phyloP scores from a whole-genome alignment of 345 rosid genomes.

The Erucastrum elatum region DNA sequence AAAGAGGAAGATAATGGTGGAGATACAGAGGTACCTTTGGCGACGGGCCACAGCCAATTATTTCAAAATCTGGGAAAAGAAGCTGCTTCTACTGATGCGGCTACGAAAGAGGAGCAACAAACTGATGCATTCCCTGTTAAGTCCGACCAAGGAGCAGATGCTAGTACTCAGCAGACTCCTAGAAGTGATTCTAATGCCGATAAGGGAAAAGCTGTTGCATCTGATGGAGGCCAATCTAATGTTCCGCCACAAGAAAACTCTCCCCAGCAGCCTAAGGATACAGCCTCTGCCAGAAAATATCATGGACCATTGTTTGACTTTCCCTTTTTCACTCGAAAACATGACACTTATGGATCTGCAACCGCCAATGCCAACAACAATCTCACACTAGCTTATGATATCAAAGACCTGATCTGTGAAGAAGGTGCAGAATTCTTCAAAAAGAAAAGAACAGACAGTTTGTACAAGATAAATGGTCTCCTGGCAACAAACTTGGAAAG shows the following conservation, averaged over 20 bases:
- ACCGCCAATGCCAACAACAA: constrained; percentile 69
- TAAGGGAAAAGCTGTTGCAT: constrained; percentile 72
- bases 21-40: constrained; percentile 60
- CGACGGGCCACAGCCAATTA: constrained; percentile 49
- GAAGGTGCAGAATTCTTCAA: constrained; percentile 81
- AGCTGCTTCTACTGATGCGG: constrained; percentile 41
- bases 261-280: constrained; percentile 70
- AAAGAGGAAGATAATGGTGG: constrained; percentile 63
- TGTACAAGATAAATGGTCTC: constrained; percentile 79
- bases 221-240: constrained; percentile 71
- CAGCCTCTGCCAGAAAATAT: constrained; percentile 81
- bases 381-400: constrained; percentile 80
- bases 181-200: constrained; percentile 65
- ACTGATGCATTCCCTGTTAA: constrained; percentile 51
- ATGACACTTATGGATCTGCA: constrained; percentile 80
- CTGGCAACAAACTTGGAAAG: constrained; percentile 89
- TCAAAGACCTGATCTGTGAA: constrained; percentile 89
- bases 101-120: constrained; percentile 78
- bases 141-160: constrained; percentile 76
- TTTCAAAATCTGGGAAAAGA: constrained; percentile 55
- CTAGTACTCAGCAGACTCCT: constrained; percentile 54
- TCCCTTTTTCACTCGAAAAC: constrained; percentile 95
- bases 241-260: constrained; percentile 62
- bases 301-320: constrained; percentile 99
- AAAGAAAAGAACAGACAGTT: constrained; percentile 72